A percentile compares a stretch with the other conserved stretches of the same genome.
Conservation (phyloP, 179 eudicot genomes). For the Patellifolia procumbens region DNA sequence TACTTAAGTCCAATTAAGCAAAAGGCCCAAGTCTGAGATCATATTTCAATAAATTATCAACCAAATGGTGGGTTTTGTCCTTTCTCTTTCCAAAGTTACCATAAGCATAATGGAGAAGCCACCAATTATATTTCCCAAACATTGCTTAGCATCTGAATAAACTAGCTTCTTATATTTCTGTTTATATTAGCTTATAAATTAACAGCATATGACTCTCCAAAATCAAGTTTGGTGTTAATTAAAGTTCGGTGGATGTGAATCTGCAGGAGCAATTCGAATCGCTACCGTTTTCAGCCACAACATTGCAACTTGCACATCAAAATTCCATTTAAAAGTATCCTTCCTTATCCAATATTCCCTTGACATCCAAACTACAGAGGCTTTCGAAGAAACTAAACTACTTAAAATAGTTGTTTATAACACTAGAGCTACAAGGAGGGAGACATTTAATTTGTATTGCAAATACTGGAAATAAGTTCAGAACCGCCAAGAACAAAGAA, state of each 20-base stretch:
- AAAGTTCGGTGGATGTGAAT: not conserved
- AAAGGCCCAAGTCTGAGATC: not conserved
- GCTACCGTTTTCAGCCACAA: not conserved
- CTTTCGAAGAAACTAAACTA: not conserved
- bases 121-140: too few species aligned
- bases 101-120: not conserved
- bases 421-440: not conserved
- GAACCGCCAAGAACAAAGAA: not conserved
- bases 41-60: not conserved
- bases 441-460: not conserved
- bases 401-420: not conserved
- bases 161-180: not conserved
- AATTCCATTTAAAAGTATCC: not conserved
- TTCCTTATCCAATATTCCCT: constrained; percentile 4
- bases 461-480: not conserved
- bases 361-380: constrained; percentile 9
- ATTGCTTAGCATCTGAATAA: not conserved
- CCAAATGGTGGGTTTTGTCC: not conserved
- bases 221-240: not conserved
- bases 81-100: not conserved
- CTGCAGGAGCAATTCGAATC: not conserved
- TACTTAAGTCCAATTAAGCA: not conserved
- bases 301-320: not conserved
- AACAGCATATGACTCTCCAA: not conserved
- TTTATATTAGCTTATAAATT: not conserved